Evolutionary conservation across 257 asterid genomes (phyloP), one percentile per base, ranked within the genome.

Genomic region (Nicotiana knightiana): DNA sequence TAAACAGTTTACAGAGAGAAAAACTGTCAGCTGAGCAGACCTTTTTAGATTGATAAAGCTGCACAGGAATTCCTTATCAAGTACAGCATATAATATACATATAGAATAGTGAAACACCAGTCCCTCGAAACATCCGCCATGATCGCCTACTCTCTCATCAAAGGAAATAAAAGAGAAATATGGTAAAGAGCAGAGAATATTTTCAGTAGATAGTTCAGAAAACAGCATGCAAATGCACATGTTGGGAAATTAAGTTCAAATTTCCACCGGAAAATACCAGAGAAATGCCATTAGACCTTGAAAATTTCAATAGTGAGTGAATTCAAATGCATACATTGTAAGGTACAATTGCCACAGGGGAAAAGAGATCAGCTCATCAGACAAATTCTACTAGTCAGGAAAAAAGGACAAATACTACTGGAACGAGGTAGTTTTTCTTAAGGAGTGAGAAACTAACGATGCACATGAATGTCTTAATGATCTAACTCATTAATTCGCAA

Each of bases 1-100:
- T 94, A 84, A 70, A 78, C 76, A 87, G 28, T n/a, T 35, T n/a
- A 51, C 32, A 75, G 28, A 15, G 79, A 51, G 63, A 51, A 71
- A 12, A 75, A 75, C 8, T 46, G 59, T 26, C 26, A 73, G 16
- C 26, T 73, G 63, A 51, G 26, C 53, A 51, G 57, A 51, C 16
- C 13, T 9, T 51, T 73, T 73, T 61, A 26, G 24, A 48, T 24
- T 26, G 0, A 73, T 16, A 48, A 28, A 73, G 32, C 62, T 26
- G 61, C 24, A 26, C 3, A 46, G 33, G 37, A 48, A 26, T 32
- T 71, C 35, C 78, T 24, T 46, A 46, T 71, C 30, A 43, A 46
- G 61, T 71, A 24, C 26, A 8, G 24, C 61, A 48, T 48, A 12
- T 10, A n/a, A 13, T n/a, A 11, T 21, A n/a, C n/a, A 70, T 26